A percentile compares a stretch with the other conserved stretches of the same genome.
phyloP scores from a whole-genome alignment of 148 eudicot genomes.

The Silene conica region DNA sequence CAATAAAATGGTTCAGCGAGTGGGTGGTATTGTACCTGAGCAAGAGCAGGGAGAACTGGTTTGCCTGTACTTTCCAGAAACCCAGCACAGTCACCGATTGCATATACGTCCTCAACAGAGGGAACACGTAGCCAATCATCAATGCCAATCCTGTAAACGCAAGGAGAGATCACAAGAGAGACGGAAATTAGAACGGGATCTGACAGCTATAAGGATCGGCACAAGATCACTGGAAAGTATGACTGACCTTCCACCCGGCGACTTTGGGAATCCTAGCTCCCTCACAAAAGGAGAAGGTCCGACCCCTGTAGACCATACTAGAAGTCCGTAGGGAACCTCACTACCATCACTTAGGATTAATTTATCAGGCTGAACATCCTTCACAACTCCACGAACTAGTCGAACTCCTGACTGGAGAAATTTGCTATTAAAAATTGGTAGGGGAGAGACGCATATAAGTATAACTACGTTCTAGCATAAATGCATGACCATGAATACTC shows the following conservation, averaged over 20 bases:
- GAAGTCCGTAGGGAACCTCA: constrained; percentile 83
- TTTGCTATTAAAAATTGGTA: constrained; percentile 14
- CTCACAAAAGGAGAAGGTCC: constrained; percentile 82
- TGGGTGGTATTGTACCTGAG: constrained; percentile 52
- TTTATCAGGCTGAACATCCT: constrained; percentile 78
- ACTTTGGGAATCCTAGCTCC: constrained; percentile 54
- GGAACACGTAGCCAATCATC: constrained; percentile 94
- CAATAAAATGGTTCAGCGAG: neutral
- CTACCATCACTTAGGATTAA: constrained; percentile 73
- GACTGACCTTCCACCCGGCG: constrained; percentile 87
- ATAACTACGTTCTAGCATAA: neutral
- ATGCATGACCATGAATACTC: too few relatives aligned
- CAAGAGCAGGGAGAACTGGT: constrained; percentile 91
- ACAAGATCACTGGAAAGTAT: neutral
- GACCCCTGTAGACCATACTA: constrained; percentile 99
- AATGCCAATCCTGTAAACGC: constrained; percentile 62
- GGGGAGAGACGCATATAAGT: neutral
- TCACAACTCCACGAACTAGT: constrained; percentile 87
- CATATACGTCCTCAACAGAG: constrained; percentile 66
- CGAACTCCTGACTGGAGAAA: constrained; percentile 87
- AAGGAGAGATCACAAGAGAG: neutral
- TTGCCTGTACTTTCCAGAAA: constrained; percentile 92
- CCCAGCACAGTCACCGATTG: constrained; percentile 94
- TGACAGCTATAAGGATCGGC: neutral
- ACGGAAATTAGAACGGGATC: neutral